Percentiles rank a stretch among this genome's conserved stretches.
Conservation (phyloP, 768 basidiomycete species). For the Agaricus subrufescens region DNA sequence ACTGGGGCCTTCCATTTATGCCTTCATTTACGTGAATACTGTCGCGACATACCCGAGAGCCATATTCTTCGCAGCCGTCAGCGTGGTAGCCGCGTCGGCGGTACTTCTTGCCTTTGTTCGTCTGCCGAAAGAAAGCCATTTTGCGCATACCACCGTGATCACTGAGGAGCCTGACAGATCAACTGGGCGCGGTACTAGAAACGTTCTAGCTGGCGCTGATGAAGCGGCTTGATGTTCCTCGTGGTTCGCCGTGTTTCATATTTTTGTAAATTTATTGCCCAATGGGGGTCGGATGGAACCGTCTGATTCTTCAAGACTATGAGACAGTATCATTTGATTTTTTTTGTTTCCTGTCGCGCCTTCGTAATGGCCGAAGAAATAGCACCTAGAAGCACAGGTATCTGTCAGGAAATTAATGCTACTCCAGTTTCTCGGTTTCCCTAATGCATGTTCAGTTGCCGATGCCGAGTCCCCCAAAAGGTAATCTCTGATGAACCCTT, state of each 20-base stretch:
- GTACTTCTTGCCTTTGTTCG: constrained; percentile 43
- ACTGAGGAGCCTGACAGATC: neutral
- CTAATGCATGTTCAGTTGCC: too few relatives aligned
- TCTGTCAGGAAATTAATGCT: too few relatives aligned
- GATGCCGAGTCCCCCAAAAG: too few relatives aligned
- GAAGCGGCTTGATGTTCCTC: neutral
- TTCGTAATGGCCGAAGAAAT: neutral
- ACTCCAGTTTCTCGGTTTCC: too few relatives aligned
- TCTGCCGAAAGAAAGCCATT: constrained; percentile 20
- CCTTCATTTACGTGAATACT: constrained; percentile 64
- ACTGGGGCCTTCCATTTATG: constrained; percentile 69
- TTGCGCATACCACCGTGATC: neutral
- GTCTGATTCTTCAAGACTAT: neutral
- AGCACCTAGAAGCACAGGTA: neutral
- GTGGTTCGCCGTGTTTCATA: neutral
- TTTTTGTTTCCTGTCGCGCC: neutral
- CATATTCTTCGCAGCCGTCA: constrained; percentile 59
- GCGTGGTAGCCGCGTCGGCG: constrained; percentile 35
- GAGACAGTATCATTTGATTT: neutral
- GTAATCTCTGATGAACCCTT: too few relatives aligned
- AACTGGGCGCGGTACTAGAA: neutral
- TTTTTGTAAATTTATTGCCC: neutral
- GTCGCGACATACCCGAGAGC: constrained; percentile 65
- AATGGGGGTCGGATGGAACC: neutral
- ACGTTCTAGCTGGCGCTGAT: neutral